A percentile compares a stretch with the other conserved stretches of the same genome.
Conservation (phyloP, 2,329 filamentous ascomycete genomes). For the Cladosporium velox region DNA sequence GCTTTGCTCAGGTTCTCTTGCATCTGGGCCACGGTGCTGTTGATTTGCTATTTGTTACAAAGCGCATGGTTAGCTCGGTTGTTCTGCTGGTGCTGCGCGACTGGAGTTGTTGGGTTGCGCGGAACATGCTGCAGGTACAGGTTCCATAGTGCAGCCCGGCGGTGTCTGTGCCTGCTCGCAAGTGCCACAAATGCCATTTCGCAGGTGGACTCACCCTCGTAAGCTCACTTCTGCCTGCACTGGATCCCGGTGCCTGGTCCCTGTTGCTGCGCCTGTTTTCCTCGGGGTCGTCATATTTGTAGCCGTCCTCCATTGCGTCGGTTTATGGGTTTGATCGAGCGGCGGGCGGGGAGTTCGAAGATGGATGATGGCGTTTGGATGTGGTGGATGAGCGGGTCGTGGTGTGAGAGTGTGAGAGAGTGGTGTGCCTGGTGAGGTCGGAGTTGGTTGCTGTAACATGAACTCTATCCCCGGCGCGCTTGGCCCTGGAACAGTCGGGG, state of each 20-base stretch:
- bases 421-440: background rate
- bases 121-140: background rate
- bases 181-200: background rate
- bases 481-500: background rate
- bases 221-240: background rate
- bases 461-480: constrained; percentile 7
- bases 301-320: no score
- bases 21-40: constrained; percentile 94
- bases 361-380: background rate
- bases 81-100: constrained; percentile 1
- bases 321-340: no score
- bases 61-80: background rate
- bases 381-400: background rate
- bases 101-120: background rate
- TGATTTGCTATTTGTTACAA: constrained; percentile 73
- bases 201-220: constrained; percentile 10
- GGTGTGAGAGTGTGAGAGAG: background rate
- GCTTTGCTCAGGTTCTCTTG: constrained; percentile 97
- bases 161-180: background rate
- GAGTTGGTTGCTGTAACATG: constrained; percentile 6
- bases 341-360: background rate
- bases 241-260: background rate
- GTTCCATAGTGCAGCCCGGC: background rate
- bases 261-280: no score
- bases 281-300: no score